phyloP scores from a whole-genome alignment of 768 basidiomycete genomes.

The Termitomyces sp. region DNA sequence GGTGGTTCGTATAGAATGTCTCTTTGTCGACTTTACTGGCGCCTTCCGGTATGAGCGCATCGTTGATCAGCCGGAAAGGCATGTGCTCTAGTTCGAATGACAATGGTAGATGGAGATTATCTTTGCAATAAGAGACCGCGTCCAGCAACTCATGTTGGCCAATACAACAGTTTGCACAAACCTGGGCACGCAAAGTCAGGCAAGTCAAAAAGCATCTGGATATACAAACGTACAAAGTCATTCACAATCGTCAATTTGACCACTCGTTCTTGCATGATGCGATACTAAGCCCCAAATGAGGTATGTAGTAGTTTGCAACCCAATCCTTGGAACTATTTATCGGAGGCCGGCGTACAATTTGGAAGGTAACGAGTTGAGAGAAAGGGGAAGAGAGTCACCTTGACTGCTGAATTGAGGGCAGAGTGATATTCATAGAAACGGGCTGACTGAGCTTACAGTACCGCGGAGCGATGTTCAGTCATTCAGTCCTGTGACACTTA shows the following conservation, averaged over 20 bases:
- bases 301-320: background rate
- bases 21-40: slow-evolving; percentile 33
- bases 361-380: background rate
- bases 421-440: slow-evolving; percentile 23
- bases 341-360: background rate
- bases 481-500: slow-evolving; percentile 11
- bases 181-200: slow-evolving; percentile 22
- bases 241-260: slow-evolving; percentile 46
- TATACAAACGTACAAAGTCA: slow-evolving; percentile 33
- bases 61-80: slow-evolving; percentile 44
- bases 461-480: slow-evolving; percentile 10
- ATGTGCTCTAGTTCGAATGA: slow-evolving; percentile 48
- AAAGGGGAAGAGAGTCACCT: slow-evolving; percentile 11
- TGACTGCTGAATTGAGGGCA: slow-evolving; percentile 13
- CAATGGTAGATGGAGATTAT: slow-evolving; percentile 41
- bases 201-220: slow-evolving; percentile 3
- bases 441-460: slow-evolving; percentile 23
- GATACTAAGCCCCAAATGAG: slow-evolving; percentile 5
- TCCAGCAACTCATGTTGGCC: slow-evolving; percentile 47
- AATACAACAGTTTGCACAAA: slow-evolving; percentile 49
- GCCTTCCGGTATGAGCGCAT: slow-evolving; percentile 30
- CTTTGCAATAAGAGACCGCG: slow-evolving; percentile 44
- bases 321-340: background rate
- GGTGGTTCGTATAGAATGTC: slow-evolving; percentile 38
- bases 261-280: slow-evolving; percentile 33